phyloP scores from a whole-genome alignment of 345 rosid genomes.

The Anastatica hierochuntica region DNA sequence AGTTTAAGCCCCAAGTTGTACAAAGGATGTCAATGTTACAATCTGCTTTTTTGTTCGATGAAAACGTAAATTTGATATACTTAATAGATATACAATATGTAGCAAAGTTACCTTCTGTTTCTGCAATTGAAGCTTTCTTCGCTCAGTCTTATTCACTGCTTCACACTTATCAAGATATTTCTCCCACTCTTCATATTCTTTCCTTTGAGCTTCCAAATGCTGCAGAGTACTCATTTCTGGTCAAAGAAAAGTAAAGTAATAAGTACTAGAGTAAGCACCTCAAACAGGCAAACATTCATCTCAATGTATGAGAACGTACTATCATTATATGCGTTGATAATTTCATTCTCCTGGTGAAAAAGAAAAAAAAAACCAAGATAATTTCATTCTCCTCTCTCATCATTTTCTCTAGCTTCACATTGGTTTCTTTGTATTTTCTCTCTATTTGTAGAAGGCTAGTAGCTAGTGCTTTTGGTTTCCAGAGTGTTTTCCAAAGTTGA shows the following conservation, averaged over 20 bases:
- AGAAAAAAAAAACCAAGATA: too few relatives aligned
- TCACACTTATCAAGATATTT: conserved; percentile 39
- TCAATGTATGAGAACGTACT: conserved; percentile 25
- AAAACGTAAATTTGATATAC: too few relatives aligned
- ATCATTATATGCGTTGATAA: conserved; percentile 43
- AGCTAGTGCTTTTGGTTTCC: conserved; percentile 29
- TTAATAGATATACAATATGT: too few relatives aligned
- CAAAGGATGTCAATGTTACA: conserved; percentile 1
- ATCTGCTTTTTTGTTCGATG: too few relatives aligned
- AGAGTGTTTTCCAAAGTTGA: conserved; percentile 35
- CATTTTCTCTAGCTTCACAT: conserved; percentile 12
- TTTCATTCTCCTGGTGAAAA: conserved; percentile 51
- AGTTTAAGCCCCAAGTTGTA: not conserved
- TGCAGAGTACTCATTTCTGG: conserved; percentile 39
- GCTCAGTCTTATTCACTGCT: conserved; percentile 41
- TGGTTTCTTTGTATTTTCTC: conserved; percentile 33
- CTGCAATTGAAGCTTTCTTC: conserved; percentile 34
- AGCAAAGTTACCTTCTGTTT: conserved; percentile 55
- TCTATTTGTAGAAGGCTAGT: conserved; percentile 37
- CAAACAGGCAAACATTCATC: not conserved
- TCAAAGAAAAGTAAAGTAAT: conserved; percentile 1
- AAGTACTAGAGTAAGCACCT: not conserved
- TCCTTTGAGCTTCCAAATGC: conserved; percentile 33
- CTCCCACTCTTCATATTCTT: conserved; percentile 34
- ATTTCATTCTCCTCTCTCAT: conserved; percentile 45